These are phyloP conservation scores for Fallopia convolvulus DNA, from an alignment of 148 eudicot genomes.

Conservation along the genomic window DNA sequence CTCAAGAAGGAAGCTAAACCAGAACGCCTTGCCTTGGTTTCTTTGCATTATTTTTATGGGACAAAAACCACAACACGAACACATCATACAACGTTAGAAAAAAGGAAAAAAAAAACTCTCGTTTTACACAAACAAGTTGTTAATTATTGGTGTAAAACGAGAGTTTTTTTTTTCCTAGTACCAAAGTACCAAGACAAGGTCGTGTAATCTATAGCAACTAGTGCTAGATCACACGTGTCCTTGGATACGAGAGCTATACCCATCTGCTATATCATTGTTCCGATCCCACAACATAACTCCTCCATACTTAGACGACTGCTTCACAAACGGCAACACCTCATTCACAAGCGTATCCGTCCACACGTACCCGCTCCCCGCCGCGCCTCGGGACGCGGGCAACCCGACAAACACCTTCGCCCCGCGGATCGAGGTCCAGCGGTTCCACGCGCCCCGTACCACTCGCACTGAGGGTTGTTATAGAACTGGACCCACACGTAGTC, in stretches of 20 bases:
- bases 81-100: too few relatives aligned
- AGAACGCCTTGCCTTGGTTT: too few relatives aligned
- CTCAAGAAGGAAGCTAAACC: too few relatives aligned
- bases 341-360: constrained; percentile 12
- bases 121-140: too few relatives aligned
- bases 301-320: constrained; percentile 28
- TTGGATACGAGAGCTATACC: not conserved
- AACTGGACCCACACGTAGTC: constrained; percentile 36
- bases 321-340: constrained; percentile 21
- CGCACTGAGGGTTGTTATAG: constrained; percentile 26
- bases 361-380: constrained; percentile 23
- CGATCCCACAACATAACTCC: constrained; percentile 30
- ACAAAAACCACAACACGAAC: too few relatives aligned
- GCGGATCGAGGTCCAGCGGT: constrained; percentile 19
- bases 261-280: constrained; percentile 16
- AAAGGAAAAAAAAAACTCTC: too few relatives aligned
- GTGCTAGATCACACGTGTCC: not conserved
- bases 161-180: too few relatives aligned
- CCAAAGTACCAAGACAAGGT: too few relatives aligned
- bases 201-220: too few relatives aligned
- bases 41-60: too few relatives aligned
- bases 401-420: constrained; percentile 22
- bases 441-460: constrained; percentile 16
- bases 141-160: too few relatives aligned
- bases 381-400: constrained; percentile 25